Evolutionary conservation across 2,329 filamentous ascomycete genomes (phyloP).

Genomic region (Phialocephala sp.): DNA sequence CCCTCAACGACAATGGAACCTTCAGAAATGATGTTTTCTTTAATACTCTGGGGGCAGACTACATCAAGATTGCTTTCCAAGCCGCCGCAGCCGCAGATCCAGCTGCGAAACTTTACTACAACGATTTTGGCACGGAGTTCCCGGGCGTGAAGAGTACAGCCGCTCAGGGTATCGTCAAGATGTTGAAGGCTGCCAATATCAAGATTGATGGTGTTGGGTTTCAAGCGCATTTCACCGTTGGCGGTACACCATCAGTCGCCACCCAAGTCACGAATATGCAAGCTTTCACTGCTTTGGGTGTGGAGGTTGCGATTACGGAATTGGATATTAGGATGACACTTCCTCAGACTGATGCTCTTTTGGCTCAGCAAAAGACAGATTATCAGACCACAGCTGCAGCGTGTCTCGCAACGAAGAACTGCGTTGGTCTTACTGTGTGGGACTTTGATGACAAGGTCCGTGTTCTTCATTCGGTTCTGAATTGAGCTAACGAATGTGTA

Average conservation of each 20-base stretch:
- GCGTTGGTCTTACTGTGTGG: constrained; percentile 41
- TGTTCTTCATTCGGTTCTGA: neutral
- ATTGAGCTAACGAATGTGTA: neutral
- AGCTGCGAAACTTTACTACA: constrained; percentile 64
- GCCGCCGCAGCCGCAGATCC: constrained; percentile 60
- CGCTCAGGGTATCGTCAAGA: constrained; percentile 52
- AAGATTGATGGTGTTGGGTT: constrained; percentile 69
- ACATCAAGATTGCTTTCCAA: constrained; percentile 62
- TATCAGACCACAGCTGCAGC: constrained; percentile 45
- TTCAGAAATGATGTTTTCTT: constrained; percentile 60
- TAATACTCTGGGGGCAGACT: constrained; percentile 60
- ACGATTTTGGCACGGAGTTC: constrained; percentile 67
- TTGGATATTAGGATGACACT: constrained; percentile 60
- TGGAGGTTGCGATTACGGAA: constrained; percentile 67
- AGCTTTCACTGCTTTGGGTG: constrained; percentile 51
- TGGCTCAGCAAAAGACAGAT: constrained; percentile 52
- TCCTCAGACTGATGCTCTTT: constrained; percentile 49
- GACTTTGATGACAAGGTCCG: constrained; percentile 37
- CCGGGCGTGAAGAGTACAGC: constrained; percentile 53
- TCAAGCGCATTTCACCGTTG: constrained; percentile 64
- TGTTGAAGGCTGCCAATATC: constrained; percentile 53
- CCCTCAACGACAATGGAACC: constrained; percentile 60
- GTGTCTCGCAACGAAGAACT: constrained; percentile 34
- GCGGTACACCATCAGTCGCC: constrained; percentile 50
- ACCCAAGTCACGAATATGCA: constrained; percentile 53